These are phyloP conservation scores for Crithidia mellificae DNA, from an alignment of 208 protist genomes.

Conservation along the genomic window DNA sequence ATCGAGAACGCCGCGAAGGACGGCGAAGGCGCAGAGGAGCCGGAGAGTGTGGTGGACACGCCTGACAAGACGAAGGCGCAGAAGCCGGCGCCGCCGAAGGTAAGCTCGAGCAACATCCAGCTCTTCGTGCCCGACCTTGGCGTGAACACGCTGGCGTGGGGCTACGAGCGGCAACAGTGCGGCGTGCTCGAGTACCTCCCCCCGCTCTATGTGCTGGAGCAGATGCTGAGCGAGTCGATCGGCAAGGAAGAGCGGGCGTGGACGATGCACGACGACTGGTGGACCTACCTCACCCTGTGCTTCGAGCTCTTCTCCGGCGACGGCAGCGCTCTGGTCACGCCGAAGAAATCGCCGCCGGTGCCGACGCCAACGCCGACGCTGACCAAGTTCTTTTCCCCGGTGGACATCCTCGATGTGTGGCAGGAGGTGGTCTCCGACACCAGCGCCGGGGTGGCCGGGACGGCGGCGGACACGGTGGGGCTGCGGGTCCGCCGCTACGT, in stretches of 20 bases:
- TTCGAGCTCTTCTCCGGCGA: slow-evolving; percentile 79
- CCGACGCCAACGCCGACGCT: slow-evolving; percentile 47
- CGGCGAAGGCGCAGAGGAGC: slow-evolving; percentile 9
- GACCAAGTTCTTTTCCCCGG: slow-evolving; percentile 49
- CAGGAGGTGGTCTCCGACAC: slow-evolving; percentile 48
- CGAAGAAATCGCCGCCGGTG: slow-evolving; percentile 20
- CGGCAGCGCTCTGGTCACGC: slow-evolving; percentile 56
- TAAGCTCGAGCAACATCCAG: slow-evolving; percentile 53
- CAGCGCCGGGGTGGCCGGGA: slow-evolving; percentile 12
- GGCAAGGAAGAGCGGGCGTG: slow-evolving; percentile 47
- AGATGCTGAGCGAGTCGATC: slow-evolving; percentile 53
- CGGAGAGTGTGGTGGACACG: slow-evolving; percentile 19
- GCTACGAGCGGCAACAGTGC: slow-evolving; percentile 85
- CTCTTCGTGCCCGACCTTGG: slow-evolving; percentile 71
- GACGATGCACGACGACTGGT: slow-evolving; percentile 85
- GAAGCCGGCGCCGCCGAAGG: slow-evolving; percentile 7
- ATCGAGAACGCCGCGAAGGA: slow-evolving; percentile 35
- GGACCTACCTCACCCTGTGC: slow-evolving; percentile 71
- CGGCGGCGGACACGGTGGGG: slow-evolving; percentile 29
- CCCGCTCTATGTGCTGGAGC: slow-evolving; percentile 67
- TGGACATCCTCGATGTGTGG: slow-evolving; percentile 68
- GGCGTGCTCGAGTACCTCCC: slow-evolving; percentile 85
- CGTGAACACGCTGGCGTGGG: slow-evolving; percentile 68
- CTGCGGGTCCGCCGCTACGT: slow-evolving; percentile 51
- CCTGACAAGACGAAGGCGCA: slow-evolving; percentile 19